Conservation (phyloP, 2,329 filamentous ascomycete genomes). For the Sclerotinia minor region DNA sequence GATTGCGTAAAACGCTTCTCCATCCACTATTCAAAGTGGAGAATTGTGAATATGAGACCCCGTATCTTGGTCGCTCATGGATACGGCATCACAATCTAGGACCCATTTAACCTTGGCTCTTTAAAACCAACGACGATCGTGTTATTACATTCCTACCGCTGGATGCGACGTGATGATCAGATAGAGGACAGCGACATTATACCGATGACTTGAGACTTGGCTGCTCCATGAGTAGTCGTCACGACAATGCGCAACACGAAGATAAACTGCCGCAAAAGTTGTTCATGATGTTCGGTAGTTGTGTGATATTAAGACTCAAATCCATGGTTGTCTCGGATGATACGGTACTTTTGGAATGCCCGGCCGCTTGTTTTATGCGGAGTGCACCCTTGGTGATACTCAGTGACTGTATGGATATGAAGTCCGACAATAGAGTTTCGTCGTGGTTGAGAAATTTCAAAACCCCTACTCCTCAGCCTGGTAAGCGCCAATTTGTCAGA, state of each 20-base stretch:
- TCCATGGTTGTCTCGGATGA: not conserved
- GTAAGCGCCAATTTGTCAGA: not conserved
- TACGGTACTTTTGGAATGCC: not conserved
- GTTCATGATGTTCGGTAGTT: not conserved
- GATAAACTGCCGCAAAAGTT: not conserved
- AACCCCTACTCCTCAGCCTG: not conserved
- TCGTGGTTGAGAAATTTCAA: not conserved
- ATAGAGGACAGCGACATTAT: not conserved
- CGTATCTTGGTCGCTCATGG: not conserved
- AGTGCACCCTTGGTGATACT: not conserved
- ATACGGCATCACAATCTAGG: not conserved
- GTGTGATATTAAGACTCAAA: not conserved
- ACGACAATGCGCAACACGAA: not conserved
- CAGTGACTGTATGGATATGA: not conserved
- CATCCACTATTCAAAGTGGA: not conserved
- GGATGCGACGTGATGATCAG: not conserved
- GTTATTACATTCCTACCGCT: not conserved
- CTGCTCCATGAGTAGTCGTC: not conserved
- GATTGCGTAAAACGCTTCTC: not conserved
- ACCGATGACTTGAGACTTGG: not conserved
- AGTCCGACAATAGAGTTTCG: not conserved
- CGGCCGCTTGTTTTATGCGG: not conserved
- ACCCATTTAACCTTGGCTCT: not conserved
- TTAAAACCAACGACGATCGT: not conserved
- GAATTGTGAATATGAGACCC: not conserved